phyloP scores from a whole-genome alignment of 768 basidiomycete genomes.

The Lentinula guzmanii region DNA sequence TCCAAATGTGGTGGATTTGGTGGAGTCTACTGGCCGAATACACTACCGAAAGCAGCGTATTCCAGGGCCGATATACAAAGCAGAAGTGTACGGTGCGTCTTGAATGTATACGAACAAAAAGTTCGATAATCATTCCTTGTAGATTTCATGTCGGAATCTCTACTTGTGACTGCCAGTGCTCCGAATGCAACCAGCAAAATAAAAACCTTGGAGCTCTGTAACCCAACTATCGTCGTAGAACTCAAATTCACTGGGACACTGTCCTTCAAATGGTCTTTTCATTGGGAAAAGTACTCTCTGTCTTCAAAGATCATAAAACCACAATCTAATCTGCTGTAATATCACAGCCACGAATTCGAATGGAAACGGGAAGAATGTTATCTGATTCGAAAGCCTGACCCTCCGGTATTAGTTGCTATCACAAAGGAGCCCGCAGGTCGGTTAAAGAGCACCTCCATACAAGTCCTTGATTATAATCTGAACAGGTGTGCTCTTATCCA shows the following conservation, averaged over 20 bases:
- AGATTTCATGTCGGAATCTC: slow-evolving; percentile 71
- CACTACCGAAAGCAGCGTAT: slow-evolving; percentile 73
- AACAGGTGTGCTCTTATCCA: slow-evolving; percentile 44
- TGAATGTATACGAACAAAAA: neutral
- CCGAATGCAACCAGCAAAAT: slow-evolving; percentile 61
- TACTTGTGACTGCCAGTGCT: slow-evolving; percentile 64
- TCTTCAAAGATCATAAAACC: neutral
- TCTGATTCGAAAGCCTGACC: slow-evolving; percentile 80
- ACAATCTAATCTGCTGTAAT: neutral
- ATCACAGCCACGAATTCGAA: slow-evolving; percentile 69
- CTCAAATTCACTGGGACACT: slow-evolving; percentile 70
- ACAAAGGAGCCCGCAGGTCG: slow-evolving; percentile 71
- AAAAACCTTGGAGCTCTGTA: slow-evolving; percentile 71
- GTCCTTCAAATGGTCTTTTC: slow-evolving; percentile 72
- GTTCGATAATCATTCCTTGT: neutral
- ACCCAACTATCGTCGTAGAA: slow-evolving; percentile 65
- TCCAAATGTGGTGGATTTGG: slow-evolving; percentile 60
- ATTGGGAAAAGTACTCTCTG: slow-evolving; percentile 61
- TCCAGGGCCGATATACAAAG: slow-evolving; percentile 48
- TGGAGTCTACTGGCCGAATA: slow-evolving; percentile 53
- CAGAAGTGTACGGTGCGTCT: slow-evolving; percentile 60
- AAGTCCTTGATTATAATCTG: slow-evolving; percentile 82
- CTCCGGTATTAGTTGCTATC: slow-evolving; percentile 77
- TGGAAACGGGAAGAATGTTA: slow-evolving; percentile 85
- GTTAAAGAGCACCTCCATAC: slow-evolving; percentile 58